Conservation (phyloP, 2,329 filamentous ascomycete species). For the Monosporascus sp. region DNA sequence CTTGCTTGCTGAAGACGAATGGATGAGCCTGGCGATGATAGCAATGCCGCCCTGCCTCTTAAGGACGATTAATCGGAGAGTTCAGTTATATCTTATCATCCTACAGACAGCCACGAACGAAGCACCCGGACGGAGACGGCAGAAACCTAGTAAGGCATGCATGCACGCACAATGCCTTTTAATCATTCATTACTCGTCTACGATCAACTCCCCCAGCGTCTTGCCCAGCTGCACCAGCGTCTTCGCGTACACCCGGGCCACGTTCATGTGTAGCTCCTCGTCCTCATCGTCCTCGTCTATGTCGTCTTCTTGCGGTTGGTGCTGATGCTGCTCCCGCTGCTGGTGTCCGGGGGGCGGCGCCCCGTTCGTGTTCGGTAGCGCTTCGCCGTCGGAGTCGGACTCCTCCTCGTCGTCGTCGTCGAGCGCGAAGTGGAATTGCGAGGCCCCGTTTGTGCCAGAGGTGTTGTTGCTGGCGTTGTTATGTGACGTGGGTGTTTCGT, state of each 20-base stretch:
- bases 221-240: conserved; percentile 72
- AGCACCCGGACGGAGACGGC: no score
- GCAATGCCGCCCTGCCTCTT: no score
- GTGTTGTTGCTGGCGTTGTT: not conserved
- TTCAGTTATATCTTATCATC: no score
- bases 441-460: conserved; percentile 1
- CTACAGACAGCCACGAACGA: no score
- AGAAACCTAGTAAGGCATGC: no score
- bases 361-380: conserved; percentile 1
- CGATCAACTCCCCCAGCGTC: conserved; percentile 41
- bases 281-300: conserved; percentile 29
- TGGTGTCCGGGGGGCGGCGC: not conserved
- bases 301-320: conserved; percentile 14
- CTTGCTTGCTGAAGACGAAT: no score
- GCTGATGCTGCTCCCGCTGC: not conserved
- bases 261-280: conserved; percentile 58
- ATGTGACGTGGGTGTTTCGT: not conserved
- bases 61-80: no score
- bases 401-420: conserved; percentile 22
- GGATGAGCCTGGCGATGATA: no score
- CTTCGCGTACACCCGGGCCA: conserved; percentile 72
- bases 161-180: no score
- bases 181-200: not conserved
- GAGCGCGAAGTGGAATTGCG: conserved; percentile 25
- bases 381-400: conserved; percentile 16